Conservation (phyloP, 2,329 filamentous ascomycete species). For the Diaporthe ampelina region DNA sequence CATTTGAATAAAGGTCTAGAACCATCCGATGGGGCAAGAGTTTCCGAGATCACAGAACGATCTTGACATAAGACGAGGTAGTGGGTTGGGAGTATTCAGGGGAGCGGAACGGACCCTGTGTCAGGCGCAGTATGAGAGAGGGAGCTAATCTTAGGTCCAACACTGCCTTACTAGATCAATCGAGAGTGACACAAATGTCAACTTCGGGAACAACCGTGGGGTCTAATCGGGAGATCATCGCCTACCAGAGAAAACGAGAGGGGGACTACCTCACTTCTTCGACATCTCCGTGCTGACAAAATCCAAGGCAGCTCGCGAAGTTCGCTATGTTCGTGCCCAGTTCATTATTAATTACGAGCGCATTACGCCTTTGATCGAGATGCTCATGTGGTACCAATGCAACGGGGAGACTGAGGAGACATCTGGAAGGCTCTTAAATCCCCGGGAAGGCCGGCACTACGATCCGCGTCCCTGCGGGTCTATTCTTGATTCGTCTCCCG, state of each 20-base stretch:
- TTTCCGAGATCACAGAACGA: not conserved
- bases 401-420: not conserved
- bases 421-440: not conserved
- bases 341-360: not conserved
- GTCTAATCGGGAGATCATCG: not conserved
- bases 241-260: not conserved
- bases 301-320: not conserved
- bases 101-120: not conserved
- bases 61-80: not conserved
- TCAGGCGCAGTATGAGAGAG: not conserved
- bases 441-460: not conserved
- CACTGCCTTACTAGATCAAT: not conserved
- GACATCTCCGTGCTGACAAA: not conserved
- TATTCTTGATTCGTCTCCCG: constrained; percentile 16
- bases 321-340: not conserved
- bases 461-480: constrained; percentile 1
- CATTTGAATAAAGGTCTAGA: not conserved
- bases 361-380: not conserved
- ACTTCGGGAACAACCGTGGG: constrained; percentile 1
- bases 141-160: not conserved
- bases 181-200: not conserved
- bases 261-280: not conserved
- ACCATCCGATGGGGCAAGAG: not conserved
- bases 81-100: not conserved
- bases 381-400: not conserved